Evolutionary conservation across 805 yeast species (phyloP), one percentile per base, ranked within the genome.

Genomic region (Ogataea pignaliae): DNA sequence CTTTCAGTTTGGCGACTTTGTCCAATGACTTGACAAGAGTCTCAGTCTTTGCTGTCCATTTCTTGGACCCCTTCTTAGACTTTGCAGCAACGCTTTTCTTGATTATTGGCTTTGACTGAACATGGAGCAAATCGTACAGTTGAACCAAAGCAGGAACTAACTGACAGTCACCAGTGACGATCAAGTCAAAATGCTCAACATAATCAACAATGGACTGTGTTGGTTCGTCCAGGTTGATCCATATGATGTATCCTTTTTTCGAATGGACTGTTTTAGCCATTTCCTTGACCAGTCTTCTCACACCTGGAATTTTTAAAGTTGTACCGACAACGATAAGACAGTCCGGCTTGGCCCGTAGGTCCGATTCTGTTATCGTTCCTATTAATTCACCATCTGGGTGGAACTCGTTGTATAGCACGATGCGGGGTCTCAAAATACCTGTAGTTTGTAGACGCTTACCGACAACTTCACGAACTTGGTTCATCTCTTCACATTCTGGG

Each of bases 351-450:
- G 72, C 64, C 46, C 70, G 72, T 36, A 86, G 62, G 61, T 89
- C 97, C 2, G 71, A 52, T 14, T 83, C 83, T 5, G 88, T 76
- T 3, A 85, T 77, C 41, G 79, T 78, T 0, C 96, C 96, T 39
- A 89, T 88, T 28, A 83, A 77, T 37, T 91, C 95, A 48, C 93
- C 89, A 60, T 88, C 95, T 1, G 96, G 96, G 58, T 89, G 86
- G 44, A 73, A 71, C 55, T 89, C 88, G 68, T 86, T 73, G 70
- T 90, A 83, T 10, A 83, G 60, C 2, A 83, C 85, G 28, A 83
- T 78, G 52, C 85, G 66, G 2, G 89, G 88, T 46, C 87, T 69
- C 34, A 83, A 57, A 40, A 73, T 67, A 3, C 89, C 89, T 6
- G 75, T 58, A 1, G 75, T 88, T 70, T 66, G 90, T 42, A 68